Evolutionary conservation across 2,329 filamentous ascomycete species (phyloP).

Genomic region (Ophiostoma quercus): DNA sequence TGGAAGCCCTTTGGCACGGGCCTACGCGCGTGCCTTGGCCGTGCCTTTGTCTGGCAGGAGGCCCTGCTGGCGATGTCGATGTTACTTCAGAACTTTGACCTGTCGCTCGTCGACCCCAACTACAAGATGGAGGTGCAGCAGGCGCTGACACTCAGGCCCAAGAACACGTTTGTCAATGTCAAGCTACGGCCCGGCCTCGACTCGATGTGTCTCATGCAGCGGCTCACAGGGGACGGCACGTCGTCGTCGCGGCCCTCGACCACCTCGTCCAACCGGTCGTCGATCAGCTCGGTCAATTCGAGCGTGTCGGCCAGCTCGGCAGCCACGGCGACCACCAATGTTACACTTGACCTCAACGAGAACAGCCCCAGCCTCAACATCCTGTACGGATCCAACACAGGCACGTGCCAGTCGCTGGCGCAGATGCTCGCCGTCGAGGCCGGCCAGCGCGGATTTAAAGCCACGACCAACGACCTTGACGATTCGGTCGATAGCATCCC

Average conservation of each 20-base stretch:
- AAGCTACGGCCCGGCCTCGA: constrained; percentile 44
- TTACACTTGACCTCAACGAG: neutral
- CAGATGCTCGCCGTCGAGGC: neutral
- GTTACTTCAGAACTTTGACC: constrained; percentile 64
- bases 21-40: constrained; percentile 48
- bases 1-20: constrained; percentile 54
- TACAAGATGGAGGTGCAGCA: constrained; percentile 51
- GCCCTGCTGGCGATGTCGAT: constrained; percentile 45
- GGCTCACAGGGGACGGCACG: constrained; percentile 13
- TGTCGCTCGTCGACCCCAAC: constrained; percentile 54
- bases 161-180: constrained; percentile 55
- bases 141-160: constrained; percentile 56
- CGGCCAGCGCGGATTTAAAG: constrained; percentile 25
- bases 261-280: neutral
- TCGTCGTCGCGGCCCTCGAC: neutral
- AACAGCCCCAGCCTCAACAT: constrained; percentile 47
- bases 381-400: constrained; percentile 61
- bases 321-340: neutral
- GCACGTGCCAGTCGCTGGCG: constrained; percentile 50
- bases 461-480: constrained; percentile 59
- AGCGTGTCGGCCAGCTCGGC: neutral
- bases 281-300: neutral
- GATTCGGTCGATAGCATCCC: constrained; percentile 55
- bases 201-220: constrained; percentile 31
- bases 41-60: constrained; percentile 52